phyloP scores from a whole-genome alignment of 371 early-diverging fungal genomes.

The Mucor indicus region DNA sequence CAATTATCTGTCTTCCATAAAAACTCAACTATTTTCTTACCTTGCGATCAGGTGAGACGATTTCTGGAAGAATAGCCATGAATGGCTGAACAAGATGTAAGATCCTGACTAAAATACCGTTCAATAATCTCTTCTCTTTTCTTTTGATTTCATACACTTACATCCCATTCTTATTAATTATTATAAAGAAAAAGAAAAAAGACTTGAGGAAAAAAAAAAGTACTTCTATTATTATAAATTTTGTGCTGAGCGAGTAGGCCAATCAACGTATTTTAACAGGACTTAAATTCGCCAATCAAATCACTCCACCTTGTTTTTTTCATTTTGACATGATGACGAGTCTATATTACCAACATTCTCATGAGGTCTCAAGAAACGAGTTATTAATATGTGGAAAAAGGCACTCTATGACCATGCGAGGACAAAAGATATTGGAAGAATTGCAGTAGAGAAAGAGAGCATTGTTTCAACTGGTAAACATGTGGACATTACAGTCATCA shows the following conservation, averaged over 20 bases:
- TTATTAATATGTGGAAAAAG: too few species aligned
- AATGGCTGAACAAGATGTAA: constrained; percentile 98
- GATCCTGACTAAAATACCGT: constrained; percentile 72
- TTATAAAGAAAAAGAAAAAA: constrained; percentile 6
- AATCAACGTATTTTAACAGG: constrained; percentile 8
- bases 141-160: constrained; percentile 6
- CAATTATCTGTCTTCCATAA: neutral
- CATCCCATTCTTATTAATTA: constrained; percentile 26
- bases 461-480: too few species aligned
- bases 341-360: too few species aligned
- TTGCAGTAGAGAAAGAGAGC: too few species aligned
- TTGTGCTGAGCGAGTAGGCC: constrained; percentile 6
- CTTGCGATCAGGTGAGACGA: constrained; percentile 96
- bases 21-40: constrained; percentile 39
- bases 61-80: constrained; percentile 98
- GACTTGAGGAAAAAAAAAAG: constrained; percentile 8
- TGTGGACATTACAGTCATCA: too few species aligned
- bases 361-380: too few species aligned
- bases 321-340: too few species aligned
- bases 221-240: neutral
- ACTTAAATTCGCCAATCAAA: constrained; percentile 18
- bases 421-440: too few species aligned
- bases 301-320: constrained; percentile 21
- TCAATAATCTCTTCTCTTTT: neutral
- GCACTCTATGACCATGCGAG: too few species aligned